These are phyloP conservation scores for Daldinia vernicosa DNA, from an alignment of 495 filamentous ascomycete genomes.

Conservation along the genomic window DNA sequence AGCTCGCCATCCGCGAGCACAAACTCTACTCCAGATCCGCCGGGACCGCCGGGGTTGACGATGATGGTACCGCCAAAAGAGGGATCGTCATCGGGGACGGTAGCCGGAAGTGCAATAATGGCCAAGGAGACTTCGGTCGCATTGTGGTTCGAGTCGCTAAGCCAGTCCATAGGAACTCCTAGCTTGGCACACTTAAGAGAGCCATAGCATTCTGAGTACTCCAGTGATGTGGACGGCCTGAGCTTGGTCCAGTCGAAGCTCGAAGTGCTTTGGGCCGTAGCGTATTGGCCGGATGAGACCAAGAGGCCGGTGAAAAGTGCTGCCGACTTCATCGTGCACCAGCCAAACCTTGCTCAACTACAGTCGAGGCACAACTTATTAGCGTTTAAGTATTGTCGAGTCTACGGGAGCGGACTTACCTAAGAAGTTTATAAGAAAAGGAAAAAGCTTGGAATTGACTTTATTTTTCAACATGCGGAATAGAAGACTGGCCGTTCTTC, in stretches of 20 bases:
- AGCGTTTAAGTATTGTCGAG: background rate
- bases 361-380: background rate
- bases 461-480: background rate
- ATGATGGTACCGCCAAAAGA: slow-evolving; percentile 42
- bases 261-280: slow-evolving; percentile 3
- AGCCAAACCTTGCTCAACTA: background rate
- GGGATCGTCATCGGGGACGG: slow-evolving; percentile 34
- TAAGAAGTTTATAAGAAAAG: background rate
- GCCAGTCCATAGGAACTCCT: slow-evolving; percentile 39
- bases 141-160: slow-evolving; percentile 20
- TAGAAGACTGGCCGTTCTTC: background rate
- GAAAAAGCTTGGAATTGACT: background rate
- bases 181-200: slow-evolving; percentile 35
- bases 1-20: slow-evolving; percentile 30
- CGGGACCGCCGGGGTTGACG: slow-evolving; percentile 37
- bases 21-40: slow-evolving; percentile 45
- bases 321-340: background rate
- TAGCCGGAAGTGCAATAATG: slow-evolving; percentile 31
- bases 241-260: slow-evolving; percentile 35
- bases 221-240: slow-evolving; percentile 33
- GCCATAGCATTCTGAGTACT: slow-evolving; percentile 33
- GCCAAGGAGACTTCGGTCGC: slow-evolving; percentile 26
- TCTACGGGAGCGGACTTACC: background rate
- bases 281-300: slow-evolving; percentile 8
- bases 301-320: slow-evolving; percentile 10